Conservation (phyloP, 23 red algal genomes). For the Porphyridium purpureum region DNA sequence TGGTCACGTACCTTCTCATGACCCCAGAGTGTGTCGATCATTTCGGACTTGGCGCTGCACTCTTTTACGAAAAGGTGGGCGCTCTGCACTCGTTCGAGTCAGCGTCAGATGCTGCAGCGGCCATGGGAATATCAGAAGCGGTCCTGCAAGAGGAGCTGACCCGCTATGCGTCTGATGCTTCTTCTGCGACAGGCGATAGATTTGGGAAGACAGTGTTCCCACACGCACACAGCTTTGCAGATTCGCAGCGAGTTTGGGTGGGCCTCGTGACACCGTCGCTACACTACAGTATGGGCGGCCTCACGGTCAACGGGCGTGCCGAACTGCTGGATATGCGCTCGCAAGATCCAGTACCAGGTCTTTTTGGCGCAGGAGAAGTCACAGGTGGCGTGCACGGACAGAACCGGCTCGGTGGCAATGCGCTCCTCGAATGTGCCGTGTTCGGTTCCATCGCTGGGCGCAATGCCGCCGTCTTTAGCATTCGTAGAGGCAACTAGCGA, state of each 20-base stretch:
- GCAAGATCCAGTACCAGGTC: not conserved
- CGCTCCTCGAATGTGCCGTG: slow-evolving; percentile 1
- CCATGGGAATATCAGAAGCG: not conserved
- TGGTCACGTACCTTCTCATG: no score
- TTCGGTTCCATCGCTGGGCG: slow-evolving; percentile 1
- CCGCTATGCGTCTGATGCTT: not conserved
- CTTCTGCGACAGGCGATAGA: not conserved
- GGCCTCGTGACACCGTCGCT: not conserved
- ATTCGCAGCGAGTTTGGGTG: not conserved
- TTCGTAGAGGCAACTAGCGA: no score
- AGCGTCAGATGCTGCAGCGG: not conserved
- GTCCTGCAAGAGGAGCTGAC: no score
- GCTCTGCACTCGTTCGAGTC: not conserved
- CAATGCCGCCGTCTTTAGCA: no score
- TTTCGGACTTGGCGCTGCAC: not conserved
- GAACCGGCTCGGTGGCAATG: not conserved
- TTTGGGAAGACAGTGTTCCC: not conserved
- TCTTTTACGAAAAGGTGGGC: no score
- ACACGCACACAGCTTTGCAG: not conserved
- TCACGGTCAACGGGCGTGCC: not conserved
- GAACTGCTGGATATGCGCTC: not conserved
- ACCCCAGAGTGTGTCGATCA: not conserved
- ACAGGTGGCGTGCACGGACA: not conserved
- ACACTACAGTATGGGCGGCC: slow-evolving; percentile 3
- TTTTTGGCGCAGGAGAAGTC: not conserved